Percentiles rank a stretch among this genome's conserved stretches.
Conservation (phyloP, 257 asterid species). For the Hygrophila difformis region DNA sequence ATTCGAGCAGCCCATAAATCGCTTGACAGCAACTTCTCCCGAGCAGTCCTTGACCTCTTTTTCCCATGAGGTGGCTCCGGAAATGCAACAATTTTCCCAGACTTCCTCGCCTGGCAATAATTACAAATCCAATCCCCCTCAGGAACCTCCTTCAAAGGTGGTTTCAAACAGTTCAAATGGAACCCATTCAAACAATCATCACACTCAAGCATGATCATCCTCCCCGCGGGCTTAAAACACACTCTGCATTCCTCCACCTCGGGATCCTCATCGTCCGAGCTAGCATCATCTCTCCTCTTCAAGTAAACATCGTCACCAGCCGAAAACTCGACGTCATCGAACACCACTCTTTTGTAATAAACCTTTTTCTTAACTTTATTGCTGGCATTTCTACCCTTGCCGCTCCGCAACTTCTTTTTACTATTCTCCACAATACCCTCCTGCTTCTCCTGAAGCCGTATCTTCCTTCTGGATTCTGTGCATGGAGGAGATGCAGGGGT, state of each 20-base stretch:
- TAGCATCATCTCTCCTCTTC: conserved; percentile 62
- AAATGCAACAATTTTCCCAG: conserved; percentile 36
- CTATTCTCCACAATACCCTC: conserved; percentile 11
- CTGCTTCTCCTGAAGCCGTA: conserved; percentile 24
- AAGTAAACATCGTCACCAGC: conserved; percentile 75
- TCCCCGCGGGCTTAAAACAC: conserved; percentile 70
- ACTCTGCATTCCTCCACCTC: conserved; percentile 80
- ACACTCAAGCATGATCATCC: conserved; percentile 68
- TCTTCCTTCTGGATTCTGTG: conserved; percentile 40
- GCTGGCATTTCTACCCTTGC: conserved; percentile 4
- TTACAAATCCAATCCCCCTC: conserved; percentile 86
- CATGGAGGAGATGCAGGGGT: conserved; percentile 48
- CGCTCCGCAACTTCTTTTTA: conserved; percentile 19
- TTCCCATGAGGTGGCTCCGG: conserved; percentile 62
- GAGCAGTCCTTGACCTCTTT: conserved; percentile 66
- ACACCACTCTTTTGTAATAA: conserved; percentile 60
- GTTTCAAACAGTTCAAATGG: conserved; percentile 79
- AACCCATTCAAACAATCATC: conserved; percentile 93
- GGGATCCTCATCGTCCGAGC: conserved; percentile 63
- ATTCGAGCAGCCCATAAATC: conserved; percentile 83
- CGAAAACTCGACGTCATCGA: conserved; percentile 63
- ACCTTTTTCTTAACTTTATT: conserved; percentile 33
- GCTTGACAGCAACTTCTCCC: conserved; percentile 82
- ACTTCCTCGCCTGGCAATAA: conserved; percentile 53
- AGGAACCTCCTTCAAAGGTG: conserved; percentile 70